Evolutionary conservation across 768 basidiomycete species (phyloP), one percentile per base, ranked within the genome.

Genomic region (Trametes elegans): DNA sequence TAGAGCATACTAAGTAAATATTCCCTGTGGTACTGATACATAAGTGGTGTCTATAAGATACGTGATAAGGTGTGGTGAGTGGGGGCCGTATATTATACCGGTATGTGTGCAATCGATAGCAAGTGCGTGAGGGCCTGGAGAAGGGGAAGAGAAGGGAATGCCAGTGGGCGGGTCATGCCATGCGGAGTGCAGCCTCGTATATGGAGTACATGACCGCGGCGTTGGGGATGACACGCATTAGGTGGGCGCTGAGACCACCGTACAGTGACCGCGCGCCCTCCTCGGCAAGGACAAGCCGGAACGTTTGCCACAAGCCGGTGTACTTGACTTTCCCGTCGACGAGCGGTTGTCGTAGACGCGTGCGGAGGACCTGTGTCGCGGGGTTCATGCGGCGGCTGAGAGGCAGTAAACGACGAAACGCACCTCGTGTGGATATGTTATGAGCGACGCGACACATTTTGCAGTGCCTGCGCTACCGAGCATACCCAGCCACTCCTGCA

Each of bases 361-460:
- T 99, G 29, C 96, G 89, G 23, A 98, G 71, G 3, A 98, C 93
- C 92, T 93, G 49, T 34, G 34, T 32, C 21, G 7, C 28, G 27
- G n/a, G n/a, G n/a, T n/a, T n/a, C n/a, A 21, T 43, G 27, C 34
- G 64, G 48, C 31, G 57, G 31, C 51, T 43, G 39, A 0, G 13
- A 1, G 11, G 51, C 19, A 40, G 11, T 43, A 23, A 23, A 11
- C n/a, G 19, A 48, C 3, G n/a, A 42, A 5, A 72, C 83, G 52
- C 49, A 93, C 96, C 80, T 99, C 96, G 63, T 99, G 97, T 39
- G 97, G 97, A 75, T 99, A 99, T 0, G 97, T 98, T 63, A 98
- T 91, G 32, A 98, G 71, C 62, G 87, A 93, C 0, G 97, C 97
- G 13, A 98, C 84, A 63, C 88, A 87, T 72, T 99, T 99, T 6